Evolutionary conservation across 2,329 filamentous ascomycete species (phyloP).

Genomic region (Lasiodiplodia sp.): DNA sequence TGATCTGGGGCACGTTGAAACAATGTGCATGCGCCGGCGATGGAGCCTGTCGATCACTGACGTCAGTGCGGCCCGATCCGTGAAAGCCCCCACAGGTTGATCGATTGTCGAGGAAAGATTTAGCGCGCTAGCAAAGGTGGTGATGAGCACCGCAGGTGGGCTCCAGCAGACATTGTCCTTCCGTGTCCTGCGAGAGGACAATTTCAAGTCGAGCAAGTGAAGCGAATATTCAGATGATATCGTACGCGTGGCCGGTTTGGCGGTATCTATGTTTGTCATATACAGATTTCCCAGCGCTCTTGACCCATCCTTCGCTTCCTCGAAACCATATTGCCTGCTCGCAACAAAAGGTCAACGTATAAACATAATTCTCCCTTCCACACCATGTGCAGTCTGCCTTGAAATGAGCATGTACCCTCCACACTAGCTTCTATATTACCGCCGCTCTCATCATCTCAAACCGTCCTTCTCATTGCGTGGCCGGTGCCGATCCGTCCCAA

Average conservation of each 20-base stretch:
- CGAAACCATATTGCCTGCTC: no score
- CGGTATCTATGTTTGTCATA: no score
- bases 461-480: not conserved
- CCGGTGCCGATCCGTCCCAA: not conserved
- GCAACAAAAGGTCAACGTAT: not conserved
- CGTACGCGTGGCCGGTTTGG: no score
- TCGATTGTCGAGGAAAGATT: not conserved
- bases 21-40: not conserved
- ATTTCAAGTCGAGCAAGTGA: no score
- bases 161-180: no score
- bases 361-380: not conserved
- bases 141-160: no score
- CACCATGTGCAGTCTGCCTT: not conserved
- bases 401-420: not conserved
- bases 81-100: not conserved
- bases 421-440: not conserved
- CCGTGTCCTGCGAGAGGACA: no score
- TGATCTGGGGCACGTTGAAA: not conserved
- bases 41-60: not conserved
- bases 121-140: not conserved
- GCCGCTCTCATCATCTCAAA: not conserved
- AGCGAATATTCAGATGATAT: no score
- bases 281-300: no score
- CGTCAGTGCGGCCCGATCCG: not conserved
- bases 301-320: no score